A percentile compares a stretch with the other conserved stretches of the same genome.
phyloP scores from a whole-genome alignment of 768 basidiomycete species.

The Rhizopogon roseolus region DNA sequence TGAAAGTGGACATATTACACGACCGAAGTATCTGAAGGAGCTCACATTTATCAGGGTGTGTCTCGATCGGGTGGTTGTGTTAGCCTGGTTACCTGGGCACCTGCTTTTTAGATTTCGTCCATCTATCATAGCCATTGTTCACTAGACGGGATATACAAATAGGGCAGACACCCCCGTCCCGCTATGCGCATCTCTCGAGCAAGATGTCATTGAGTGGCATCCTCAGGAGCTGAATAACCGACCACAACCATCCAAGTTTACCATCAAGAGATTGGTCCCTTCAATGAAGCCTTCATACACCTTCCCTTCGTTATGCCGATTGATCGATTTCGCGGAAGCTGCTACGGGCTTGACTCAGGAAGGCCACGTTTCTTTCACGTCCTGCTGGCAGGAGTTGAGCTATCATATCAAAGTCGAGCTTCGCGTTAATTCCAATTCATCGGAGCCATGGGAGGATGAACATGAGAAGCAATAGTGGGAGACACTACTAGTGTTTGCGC shows the following conservation, averaged over 20 bases:
- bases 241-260: background rate
- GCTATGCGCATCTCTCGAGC: background rate
- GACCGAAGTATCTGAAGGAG: background rate
- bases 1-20: background rate
- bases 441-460: constrained; percentile 1
- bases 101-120: no score
- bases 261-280: background rate
- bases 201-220: constrained; percentile 3
- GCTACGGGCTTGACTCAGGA: background rate
- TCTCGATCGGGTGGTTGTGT: background rate
- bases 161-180: background rate
- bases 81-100: background rate
- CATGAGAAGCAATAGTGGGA: constrained; percentile 13
- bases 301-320: background rate
- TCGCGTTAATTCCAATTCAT: background rate
- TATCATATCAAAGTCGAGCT: background rate
- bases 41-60: background rate
- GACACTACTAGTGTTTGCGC: background rate
- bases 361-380: background rate
- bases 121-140: constrained; percentile 2
- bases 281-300: background rate
- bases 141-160: constrained; percentile 11
- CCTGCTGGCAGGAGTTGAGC: background rate
- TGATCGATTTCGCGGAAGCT: constrained; percentile 3
- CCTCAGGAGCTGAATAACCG: background rate